phyloP scores from a whole-genome alignment of 768 basidiomycete genomes.

The Lactifluus pinguis region DNA sequence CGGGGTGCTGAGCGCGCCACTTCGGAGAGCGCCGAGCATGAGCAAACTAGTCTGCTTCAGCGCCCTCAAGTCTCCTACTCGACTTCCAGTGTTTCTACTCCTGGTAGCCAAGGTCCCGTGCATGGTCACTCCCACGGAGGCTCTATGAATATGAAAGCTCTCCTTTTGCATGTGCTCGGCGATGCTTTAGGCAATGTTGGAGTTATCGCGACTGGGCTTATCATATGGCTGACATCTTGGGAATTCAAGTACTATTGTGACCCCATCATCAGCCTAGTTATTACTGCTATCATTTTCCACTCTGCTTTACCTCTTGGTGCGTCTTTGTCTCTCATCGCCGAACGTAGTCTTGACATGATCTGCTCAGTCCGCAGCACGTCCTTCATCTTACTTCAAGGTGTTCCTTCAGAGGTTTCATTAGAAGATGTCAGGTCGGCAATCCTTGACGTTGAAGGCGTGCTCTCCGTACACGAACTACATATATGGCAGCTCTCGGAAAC shows the following conservation, averaged over 20 bases:
- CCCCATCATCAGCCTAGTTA: conserved; percentile 86
- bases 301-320: conserved; percentile 85
- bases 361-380: conserved; percentile 74
- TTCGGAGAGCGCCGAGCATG: neutral
- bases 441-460: conserved; percentile 71
- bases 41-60: conserved; percentile 37
- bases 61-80: conserved; percentile 5
- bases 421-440: conserved; percentile 85
- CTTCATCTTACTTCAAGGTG: conserved; percentile 91
- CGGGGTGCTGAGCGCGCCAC: neutral
- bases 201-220: conserved; percentile 88
- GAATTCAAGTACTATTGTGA: conserved; percentile 86
- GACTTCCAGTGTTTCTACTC: neutral
- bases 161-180: conserved; percentile 89
- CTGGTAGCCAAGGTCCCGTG: conserved; percentile 23
- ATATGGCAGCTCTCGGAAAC: conserved; percentile 96
- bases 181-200: conserved; percentile 98
- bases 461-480: conserved; percentile 88
- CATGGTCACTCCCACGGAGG: conserved; percentile 40
- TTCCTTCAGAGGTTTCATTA: conserved; percentile 80
- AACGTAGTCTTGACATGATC: conserved; percentile 10
- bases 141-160: conserved; percentile 98
- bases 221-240: conserved; percentile 89
- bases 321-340: conserved; percentile 19
- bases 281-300: conserved; percentile 94